Evolutionary conservation across 140 eudicot species (phyloP).

Genomic region (Cichorium intybus): DNA sequence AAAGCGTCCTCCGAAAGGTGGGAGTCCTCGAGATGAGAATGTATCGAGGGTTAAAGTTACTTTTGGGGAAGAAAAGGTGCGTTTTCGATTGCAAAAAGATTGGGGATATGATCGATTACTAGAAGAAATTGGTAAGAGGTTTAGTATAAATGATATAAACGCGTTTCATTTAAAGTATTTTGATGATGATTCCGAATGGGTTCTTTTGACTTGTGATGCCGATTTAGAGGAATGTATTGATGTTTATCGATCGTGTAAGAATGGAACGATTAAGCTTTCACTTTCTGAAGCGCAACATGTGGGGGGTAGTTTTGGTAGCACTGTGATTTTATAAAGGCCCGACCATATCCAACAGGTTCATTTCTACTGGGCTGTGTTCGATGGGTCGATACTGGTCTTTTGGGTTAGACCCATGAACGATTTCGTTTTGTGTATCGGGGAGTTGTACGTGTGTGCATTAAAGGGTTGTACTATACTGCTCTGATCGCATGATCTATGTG

Average conservation of each 20-base stretch:
- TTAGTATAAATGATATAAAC: constrained; percentile 40
- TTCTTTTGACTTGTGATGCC: constrained; percentile 78
- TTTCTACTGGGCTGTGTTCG: constrained; percentile 10
- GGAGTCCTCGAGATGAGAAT: constrained; percentile 31
- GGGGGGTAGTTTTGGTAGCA: constrained; percentile 59
- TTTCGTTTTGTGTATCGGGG: not conserved
- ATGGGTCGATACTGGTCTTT: constrained; percentile 18
- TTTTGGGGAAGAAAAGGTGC: constrained; percentile 75
- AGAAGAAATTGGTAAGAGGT: constrained; percentile 59
- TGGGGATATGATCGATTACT: constrained; percentile 54
- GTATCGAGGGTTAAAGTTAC: constrained; percentile 61
- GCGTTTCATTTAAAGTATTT: constrained; percentile 74
- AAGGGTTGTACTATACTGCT: constrained; percentile 3
- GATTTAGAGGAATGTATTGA: constrained; percentile 87
- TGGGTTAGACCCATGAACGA: constrained; percentile 19
- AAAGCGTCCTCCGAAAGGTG: constrained; percentile 27
- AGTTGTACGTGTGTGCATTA: constrained; percentile 10
- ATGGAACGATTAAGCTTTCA: constrained; percentile 55
- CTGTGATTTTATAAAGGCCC: constrained; percentile 19
- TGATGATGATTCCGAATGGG: constrained; percentile 96
- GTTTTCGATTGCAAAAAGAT: constrained; percentile 61
- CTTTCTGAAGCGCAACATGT: constrained; percentile 40
- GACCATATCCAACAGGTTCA: not conserved
- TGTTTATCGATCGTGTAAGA: constrained; percentile 48
- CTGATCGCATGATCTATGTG: constrained; percentile 6